These are phyloP conservation scores for Leucocoprinus leucothites DNA, from an alignment of 768 basidiomycete genomes.

Conservation along the genomic window DNA sequence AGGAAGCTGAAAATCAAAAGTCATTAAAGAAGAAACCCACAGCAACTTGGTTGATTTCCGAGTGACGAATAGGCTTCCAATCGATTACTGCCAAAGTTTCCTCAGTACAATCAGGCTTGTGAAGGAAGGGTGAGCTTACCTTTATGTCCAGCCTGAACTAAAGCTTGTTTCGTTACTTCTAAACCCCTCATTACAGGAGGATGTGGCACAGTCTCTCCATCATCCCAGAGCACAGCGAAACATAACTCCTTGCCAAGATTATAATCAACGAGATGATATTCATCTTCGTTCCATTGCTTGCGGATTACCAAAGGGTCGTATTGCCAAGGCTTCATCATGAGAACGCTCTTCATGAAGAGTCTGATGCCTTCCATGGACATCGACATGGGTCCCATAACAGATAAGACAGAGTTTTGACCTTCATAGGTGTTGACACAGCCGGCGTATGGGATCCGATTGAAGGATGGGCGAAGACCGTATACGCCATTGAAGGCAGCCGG, in stretches of 20 bases:
- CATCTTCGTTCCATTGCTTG: conserved; percentile 58
- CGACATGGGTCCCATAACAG: not conserved
- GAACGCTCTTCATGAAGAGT: conserved; percentile 60
- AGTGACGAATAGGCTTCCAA: conserved; percentile 59
- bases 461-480: conserved; percentile 72
- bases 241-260: conserved; percentile 48
- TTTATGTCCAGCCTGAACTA: conserved; percentile 60
- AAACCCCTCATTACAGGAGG: conserved; percentile 65
- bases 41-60: conserved; percentile 33
- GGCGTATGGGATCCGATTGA: conserved; percentile 64
- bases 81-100: conserved; percentile 50
- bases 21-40: conserved; percentile 22
- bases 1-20: not conserved
- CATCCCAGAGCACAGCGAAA: conserved; percentile 65
- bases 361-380: not conserved
- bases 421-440: conserved; percentile 63
- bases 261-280: conserved; percentile 57
- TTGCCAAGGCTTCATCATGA: conserved; percentile 59
- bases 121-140: conserved; percentile 34
- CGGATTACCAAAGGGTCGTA: conserved; percentile 56
- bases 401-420: conserved; percentile 64
- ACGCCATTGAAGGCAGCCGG: conserved; percentile 65
- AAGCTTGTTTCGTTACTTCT: conserved; percentile 49
- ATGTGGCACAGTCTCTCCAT: conserved; percentile 53
- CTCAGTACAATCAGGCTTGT: not conserved